Evolutionary conservation across 805 yeast species (phyloP).

Genomic region (Vanderwaltozyma yarrowii): DNA sequence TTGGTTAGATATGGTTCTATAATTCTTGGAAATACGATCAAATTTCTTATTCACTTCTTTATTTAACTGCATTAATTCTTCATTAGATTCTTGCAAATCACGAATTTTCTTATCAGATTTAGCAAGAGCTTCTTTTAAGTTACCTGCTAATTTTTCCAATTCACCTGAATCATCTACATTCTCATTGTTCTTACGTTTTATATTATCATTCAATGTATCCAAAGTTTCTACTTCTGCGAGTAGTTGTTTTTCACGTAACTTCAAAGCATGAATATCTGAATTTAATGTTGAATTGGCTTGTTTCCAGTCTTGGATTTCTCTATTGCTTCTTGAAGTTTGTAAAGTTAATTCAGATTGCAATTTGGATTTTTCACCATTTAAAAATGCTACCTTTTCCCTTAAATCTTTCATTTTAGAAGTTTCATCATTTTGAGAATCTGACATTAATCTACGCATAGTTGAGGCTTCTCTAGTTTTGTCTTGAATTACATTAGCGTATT

Average conservation of each 20-base stretch:
- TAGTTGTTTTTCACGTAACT: conserved; percentile 29
- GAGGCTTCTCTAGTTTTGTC: conserved; percentile 74
- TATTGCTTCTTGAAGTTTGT: conserved; percentile 42
- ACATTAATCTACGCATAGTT: conserved; percentile 55
- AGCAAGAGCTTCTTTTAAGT: conserved; percentile 45
- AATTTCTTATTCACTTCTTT: conserved; percentile 60
- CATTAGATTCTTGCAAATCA: conserved; percentile 46
- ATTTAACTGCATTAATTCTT: conserved; percentile 46
- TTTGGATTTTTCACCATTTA: conserved; percentile 51
- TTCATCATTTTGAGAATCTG: conserved; percentile 56
- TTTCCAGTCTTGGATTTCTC: conserved; percentile 57
- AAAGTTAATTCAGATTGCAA: conserved; percentile 44
- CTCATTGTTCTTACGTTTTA: conserved; percentile 21
- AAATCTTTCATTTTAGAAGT: conserved; percentile 45
- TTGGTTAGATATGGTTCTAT: conserved; percentile 53
- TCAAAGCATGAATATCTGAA: conserved; percentile 28
- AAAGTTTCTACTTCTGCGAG: conserved; percentile 25
- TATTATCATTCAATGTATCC: conserved; percentile 20
- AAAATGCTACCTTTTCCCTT: conserved; percentile 38
- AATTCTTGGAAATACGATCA: conserved; percentile 60
- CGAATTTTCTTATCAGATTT: conserved; percentile 40
- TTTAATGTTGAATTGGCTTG: conserved; percentile 35
- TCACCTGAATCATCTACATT: conserved; percentile 25
- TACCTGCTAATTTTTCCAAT: conserved; percentile 22
- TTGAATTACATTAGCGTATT: conserved; percentile 58